Percentiles rank a stretch among this genome's conserved stretches.
phyloP scores from a whole-genome alignment of 306 rosid species.

The Begonia peltatifolia region DNA sequence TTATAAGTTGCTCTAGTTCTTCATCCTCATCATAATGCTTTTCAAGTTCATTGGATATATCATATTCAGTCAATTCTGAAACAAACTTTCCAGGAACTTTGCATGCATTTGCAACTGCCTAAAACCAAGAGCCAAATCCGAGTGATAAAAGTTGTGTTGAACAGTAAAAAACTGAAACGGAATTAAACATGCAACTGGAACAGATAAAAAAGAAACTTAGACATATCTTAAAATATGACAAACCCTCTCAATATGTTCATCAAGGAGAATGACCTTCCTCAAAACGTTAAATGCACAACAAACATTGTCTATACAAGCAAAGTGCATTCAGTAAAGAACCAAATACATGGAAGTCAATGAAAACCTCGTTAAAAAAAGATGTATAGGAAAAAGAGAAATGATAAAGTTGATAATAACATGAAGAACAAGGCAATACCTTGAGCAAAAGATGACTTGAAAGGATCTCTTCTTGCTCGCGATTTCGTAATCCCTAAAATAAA shows the following conservation, averaged over 20 bases:
- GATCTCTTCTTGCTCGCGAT: conserved; percentile 73
- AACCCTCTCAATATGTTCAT: no score
- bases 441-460: conserved; percentile 62
- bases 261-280: no score
- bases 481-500: conserved; percentile 53
- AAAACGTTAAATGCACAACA: no score
- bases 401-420: conserved; percentile 7
- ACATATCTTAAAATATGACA: conserved; percentile 1
- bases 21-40: conserved; percentile 50
- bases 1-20: conserved; percentile 66
- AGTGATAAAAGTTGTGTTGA: no score
- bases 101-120: conserved; percentile 82
- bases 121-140: conserved; percentile 18
- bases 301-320: not conserved
- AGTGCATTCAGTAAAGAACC: not conserved
- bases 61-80: conserved; percentile 46
- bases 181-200: not conserved
- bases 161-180: not conserved
- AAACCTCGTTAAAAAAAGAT: not conserved
- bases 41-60: conserved; percentile 44
- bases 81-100: conserved; percentile 49
- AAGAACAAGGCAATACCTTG: conserved; percentile 35
- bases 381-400: not conserved
- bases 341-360: not conserved
- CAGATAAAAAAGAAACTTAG: not conserved